Base-by-base conservation (phyloP, 805 yeast genomes). In the Spathaspora girioi region DNA sequence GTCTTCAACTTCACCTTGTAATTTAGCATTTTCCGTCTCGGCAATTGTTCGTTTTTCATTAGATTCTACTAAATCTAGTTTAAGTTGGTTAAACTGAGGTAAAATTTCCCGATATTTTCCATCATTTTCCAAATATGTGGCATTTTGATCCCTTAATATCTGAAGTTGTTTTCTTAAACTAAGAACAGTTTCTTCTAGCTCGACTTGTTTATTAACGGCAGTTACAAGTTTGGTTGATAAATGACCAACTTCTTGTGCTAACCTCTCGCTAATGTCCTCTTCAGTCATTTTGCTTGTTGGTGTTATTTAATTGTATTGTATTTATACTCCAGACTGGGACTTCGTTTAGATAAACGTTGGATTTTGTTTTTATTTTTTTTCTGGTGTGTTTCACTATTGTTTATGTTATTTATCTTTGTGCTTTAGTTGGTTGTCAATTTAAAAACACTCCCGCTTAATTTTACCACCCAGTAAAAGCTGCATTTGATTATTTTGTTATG, bases 1-100 rank as follows among this genome's bases (percentile, higher is more conserved):
- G 40, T 89, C 96, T 61, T 88, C 94, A 38, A 89, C 87, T 63
- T 89, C 97, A 31, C 77, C 80, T 54, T 85, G 81, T 47, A 89
- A 68, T 52, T 78, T 76, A 45, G 78, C 73, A 15, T 80, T 84
- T 57, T 86, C 88, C 10, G 68, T 70, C 56, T 84, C 86, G 0
- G 89, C 86, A 7, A 65, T 71, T 9, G 64, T 66, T 53, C 79
- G 80, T 51, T 55, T 55, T 42, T 54, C 54, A 20, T 57, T 59
- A 20, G 72, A 45, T 48, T 51, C 55, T 55, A 53, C 43, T 12
- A 41, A 50, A 15, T 59, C 57, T 35, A 63, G 63, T 43, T 65
- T 67, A 10, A 78, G 54, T 42, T 65, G 66, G 23, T 62, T 60
- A 56, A 67, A 70, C 47, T 69, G 59, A 1, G 66, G 58, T 44